Conservation (phyloP, 2,329 filamentous ascomycete species). For the Fusarium liriodendri region DNA sequence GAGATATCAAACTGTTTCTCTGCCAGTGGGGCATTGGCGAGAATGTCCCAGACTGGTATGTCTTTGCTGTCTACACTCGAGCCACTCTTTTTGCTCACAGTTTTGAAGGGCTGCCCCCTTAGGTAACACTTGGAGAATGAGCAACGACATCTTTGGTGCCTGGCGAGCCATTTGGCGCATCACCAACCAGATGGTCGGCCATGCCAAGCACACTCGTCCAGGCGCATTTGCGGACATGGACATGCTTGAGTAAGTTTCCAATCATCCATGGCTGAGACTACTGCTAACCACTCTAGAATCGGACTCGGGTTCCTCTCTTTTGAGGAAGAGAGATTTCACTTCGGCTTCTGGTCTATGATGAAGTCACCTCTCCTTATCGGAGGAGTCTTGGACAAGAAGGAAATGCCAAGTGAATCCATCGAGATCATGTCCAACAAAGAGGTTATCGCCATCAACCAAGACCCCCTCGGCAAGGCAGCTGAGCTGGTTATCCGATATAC, state of each 20-base stretch:
- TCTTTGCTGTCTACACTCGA: fast-evolving
- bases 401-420: conserved; percentile 54
- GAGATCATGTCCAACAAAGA: conserved; percentile 61
- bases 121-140: conserved; percentile 62
- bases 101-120: conserved; percentile 52
- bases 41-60: conserved; percentile 58
- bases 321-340: conserved; percentile 63
- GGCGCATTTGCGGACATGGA: conserved; percentile 65
- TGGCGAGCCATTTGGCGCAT: conserved; percentile 65
- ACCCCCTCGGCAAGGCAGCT: conserved; percentile 62
- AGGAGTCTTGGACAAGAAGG: conserved; percentile 51
- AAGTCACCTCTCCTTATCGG: conserved; percentile 64
- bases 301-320: conserved; percentile 58
- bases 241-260: conserved; percentile 58
- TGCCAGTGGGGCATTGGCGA: conserved; percentile 65
- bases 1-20: conserved; percentile 60
- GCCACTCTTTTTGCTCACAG: not conserved
- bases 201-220: conserved; percentile 54
- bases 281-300: conserved; percentile 46
- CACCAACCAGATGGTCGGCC: conserved; percentile 62
- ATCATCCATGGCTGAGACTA: fast-evolving
- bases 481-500: conserved; percentile 61
- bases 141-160: conserved; percentile 63
- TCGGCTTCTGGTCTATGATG: conserved; percentile 63
- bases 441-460: conserved; percentile 69